Percentiles rank a stretch among this genome's conserved stretches.
Evolutionary conservation across 331 rosid genomes (phyloP).

Genomic region (Stylosanthes scabra): DNA sequence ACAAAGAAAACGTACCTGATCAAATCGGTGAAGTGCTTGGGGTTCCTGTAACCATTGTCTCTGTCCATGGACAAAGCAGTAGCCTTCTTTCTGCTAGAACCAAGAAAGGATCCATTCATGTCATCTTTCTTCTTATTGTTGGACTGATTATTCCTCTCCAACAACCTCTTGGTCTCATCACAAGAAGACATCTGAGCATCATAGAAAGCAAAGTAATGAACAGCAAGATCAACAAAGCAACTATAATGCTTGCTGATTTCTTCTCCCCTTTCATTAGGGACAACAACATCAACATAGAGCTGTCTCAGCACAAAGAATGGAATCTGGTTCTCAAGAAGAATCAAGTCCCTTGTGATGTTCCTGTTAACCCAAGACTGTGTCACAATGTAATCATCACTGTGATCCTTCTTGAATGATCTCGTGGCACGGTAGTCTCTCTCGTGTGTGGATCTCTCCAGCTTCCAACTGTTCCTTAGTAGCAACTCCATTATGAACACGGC

Average conservation of each 20-base stretch:
- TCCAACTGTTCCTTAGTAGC: constrained; percentile 39
- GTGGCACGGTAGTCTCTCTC: constrained; percentile 26
- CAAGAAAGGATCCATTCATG: not conserved
- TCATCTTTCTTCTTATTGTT: not conserved
- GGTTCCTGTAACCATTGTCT: not conserved
- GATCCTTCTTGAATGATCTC: constrained; percentile 10
- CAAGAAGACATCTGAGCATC: constrained; percentile 23
- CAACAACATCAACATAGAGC: constrained; percentile 5
- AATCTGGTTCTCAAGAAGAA: constrained; percentile 46
- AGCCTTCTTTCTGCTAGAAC: not conserved
- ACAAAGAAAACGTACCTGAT: constrained; percentile 19
- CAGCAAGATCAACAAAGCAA: constrained; percentile 23
- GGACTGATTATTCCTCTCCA: constrained; percentile 9
- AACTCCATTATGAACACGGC: constrained; percentile 54
- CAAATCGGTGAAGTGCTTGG: constrained; percentile 41
- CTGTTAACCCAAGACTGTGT: constrained; percentile 33
- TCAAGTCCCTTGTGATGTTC: constrained; percentile 35
- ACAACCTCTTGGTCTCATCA: constrained; percentile 26
- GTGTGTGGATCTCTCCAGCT: constrained; percentile 14
- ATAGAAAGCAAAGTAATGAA: constrained; percentile 23
- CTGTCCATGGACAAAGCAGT: not conserved
- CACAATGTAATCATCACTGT: constrained; percentile 33
- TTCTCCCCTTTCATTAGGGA: not conserved
- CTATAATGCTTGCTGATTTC: not conserved
- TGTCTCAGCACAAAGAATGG: constrained; percentile 37